Evolutionary conservation across 208 protist genomes (phyloP).

Genomic region (Trypanosoma mega): DNA sequence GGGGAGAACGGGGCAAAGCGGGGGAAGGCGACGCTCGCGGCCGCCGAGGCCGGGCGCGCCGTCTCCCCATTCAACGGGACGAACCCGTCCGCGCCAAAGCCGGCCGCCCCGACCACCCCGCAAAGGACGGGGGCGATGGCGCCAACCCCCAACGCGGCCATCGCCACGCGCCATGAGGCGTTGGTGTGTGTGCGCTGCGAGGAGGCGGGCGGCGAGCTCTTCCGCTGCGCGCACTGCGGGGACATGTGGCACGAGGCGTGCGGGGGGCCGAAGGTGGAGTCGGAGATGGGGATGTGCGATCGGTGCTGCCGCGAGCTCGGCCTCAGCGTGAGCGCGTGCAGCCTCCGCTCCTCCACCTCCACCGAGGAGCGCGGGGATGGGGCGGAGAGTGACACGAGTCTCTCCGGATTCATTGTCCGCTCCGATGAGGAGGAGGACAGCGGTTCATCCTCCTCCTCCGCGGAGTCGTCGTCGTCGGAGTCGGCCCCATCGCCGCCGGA

Average conservation of each 20-base stretch:
- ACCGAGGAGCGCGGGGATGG: conserved; percentile 52
- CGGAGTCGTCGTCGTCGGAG: conserved; percentile 25
- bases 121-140: background rate
- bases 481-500: background rate
- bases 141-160: background rate
- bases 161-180: background rate
- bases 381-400: background rate
- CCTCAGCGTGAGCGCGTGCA: conserved; percentile 15
- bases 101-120: too few species aligned
- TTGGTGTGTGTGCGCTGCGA: conserved; percentile 32
- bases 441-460: conserved; percentile 62
- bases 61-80: too few species aligned
- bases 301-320: conserved; percentile 32
- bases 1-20: too few species aligned
- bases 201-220: conserved; percentile 52
- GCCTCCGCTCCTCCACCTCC: conserved; percentile 66
- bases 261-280: conserved; percentile 43
- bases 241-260: conserved; percentile 71
- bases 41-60: too few species aligned
- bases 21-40: too few species aligned
- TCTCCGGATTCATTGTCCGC: conserved; percentile 41
- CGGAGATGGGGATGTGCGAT: conserved; percentile 26
- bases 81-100: too few species aligned
- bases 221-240: conserved; percentile 55
- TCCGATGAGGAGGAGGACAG: conserved; percentile 36